Evolutionary conservation across 164 flowering plant species (phyloP), one percentile per base, ranked within the genome.

Genomic region (Magnolia kwangsiensis): DNA sequence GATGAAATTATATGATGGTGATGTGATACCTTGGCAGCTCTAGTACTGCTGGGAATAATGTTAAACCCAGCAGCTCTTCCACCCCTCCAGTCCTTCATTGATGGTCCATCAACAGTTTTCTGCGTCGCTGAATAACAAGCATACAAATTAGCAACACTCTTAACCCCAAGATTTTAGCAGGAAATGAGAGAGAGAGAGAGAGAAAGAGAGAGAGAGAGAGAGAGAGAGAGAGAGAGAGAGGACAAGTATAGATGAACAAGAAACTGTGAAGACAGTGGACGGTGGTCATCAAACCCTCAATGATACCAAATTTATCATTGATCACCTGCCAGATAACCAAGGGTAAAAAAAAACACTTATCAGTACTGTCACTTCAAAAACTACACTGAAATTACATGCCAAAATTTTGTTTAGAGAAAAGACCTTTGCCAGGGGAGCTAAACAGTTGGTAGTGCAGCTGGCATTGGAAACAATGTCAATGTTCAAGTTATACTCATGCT

Each of bases 1-100:
- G 45, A 37, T 37, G 45, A 37, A 4, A 37, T 37, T 55, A 55
- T 11, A 9, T 55, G 18, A 55, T 10, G 61, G 0, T 10, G 18
- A 3, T 55, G 16, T 55, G 0, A 10, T 79, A 94, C 97, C 96
- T 95, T 95, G 29, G 98, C 96, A 83, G 98, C 98, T 63, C 98
- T 98, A 73, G 98, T 95, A 79, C 98, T 93, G 89, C 98, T 95
- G 50, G 98, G 98, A 76, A 95, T 95, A 85, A 95, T 95, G 90
- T 95, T 95, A 81, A 88, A 90, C 27, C 97, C 89, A 63, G 98
- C 98, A 78, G 96, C 98, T 79, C 98, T 90, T 75, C 98, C 98
- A 82, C 98, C 97, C 74, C 98, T 88, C 98, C 97, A 95, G 87
- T 95, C 98, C 90, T 95, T 95, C 78, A 51, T 86, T 71, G 98